phyloP scores from a whole-genome alignment of 768 basidiomycete genomes.

The Xerocomus potaroensis region DNA sequence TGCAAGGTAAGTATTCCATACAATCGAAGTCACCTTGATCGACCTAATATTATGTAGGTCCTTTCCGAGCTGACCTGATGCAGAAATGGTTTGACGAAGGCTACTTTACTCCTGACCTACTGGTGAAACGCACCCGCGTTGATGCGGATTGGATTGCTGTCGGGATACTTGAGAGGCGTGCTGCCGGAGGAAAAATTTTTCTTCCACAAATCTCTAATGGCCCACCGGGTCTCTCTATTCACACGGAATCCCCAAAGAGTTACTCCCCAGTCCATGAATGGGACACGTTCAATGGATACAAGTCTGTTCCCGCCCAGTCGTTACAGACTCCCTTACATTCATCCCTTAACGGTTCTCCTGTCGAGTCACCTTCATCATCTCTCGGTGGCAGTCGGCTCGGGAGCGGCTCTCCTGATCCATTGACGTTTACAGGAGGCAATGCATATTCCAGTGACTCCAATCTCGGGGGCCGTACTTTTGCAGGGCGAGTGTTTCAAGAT shows the following conservation, averaged over 20 bases:
- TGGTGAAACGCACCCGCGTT: slow-evolving; percentile 75
- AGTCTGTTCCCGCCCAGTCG: slow-evolving; percentile 61
- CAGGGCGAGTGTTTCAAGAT: slow-evolving; percentile 40
- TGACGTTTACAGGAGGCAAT: slow-evolving; percentile 41
- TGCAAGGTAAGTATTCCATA: slow-evolving; percentile 63
- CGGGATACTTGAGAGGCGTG: slow-evolving; percentile 50
- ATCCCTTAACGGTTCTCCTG: slow-evolving; percentile 50
- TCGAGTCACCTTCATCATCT: slow-evolving; percentile 73
- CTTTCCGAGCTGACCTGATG: slow-evolving; percentile 86
- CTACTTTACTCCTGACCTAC: slow-evolving; percentile 79
- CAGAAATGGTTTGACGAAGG: slow-evolving; percentile 92
- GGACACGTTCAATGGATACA: slow-evolving; percentile 46
- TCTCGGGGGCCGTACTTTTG: slow-evolving; percentile 31
- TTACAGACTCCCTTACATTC: slow-evolving; percentile 65
- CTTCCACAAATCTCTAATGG: slow-evolving; percentile 44
- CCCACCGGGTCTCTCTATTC: slow-evolving; percentile 54
- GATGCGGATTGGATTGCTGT: slow-evolving; percentile 68
- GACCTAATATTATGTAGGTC: slow-evolving; percentile 49
- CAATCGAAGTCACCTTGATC: neutral
- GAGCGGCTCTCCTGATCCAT: slow-evolving; percentile 67
- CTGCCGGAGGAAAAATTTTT: slow-evolving; percentile 58
- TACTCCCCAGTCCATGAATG: slow-evolving; percentile 36
- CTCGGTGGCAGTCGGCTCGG: slow-evolving; percentile 60
- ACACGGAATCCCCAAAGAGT: slow-evolving; percentile 47
- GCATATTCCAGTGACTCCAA: slow-evolving; percentile 36